A percentile compares a stretch with the other conserved stretches of the same genome.
Conservation (phyloP, 352 stramenopile species). For the Globisporangium yorkense region DNA sequence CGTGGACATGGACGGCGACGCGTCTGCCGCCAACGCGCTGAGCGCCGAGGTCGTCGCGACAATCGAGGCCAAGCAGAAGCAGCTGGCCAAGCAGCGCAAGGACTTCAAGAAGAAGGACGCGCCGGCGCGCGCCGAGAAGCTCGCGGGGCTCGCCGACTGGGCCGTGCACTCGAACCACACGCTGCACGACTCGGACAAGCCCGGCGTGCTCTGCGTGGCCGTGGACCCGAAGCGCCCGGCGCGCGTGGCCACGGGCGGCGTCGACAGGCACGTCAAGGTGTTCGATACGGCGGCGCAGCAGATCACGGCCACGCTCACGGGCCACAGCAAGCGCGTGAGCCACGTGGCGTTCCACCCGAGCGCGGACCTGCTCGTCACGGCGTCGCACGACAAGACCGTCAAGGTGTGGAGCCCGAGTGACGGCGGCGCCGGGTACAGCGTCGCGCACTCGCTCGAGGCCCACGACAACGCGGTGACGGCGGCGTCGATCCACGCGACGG, state of each 20-base stretch:
- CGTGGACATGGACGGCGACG: constrained; percentile 34
- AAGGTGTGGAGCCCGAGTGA: constrained; percentile 82
- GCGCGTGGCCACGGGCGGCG: constrained; percentile 60
- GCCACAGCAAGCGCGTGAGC: constrained; percentile 78
- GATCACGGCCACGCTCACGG: constrained; percentile 61
- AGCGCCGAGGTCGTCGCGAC: constrained; percentile 35
- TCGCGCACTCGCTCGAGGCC: constrained; percentile 49
- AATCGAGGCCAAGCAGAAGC: constrained; percentile 67
- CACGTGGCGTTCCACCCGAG: constrained; percentile 71
- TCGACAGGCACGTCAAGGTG: constrained; percentile 81
- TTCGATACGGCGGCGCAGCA: constrained; percentile 72
- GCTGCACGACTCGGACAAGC: constrained; percentile 68
- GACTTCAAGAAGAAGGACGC: constrained; percentile 71
- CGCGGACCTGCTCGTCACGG: constrained; percentile 81
- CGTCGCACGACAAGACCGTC: constrained; percentile 88
- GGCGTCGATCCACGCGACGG: constrained; percentile 77
- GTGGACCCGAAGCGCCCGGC: constrained; percentile 45
- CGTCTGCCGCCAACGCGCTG: constrained; percentile 13
- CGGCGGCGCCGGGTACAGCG: constrained; percentile 42
- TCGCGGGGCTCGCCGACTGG: constrained; percentile 28
- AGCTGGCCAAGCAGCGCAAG: constrained; percentile 63
- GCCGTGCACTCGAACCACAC: constrained; percentile 47
- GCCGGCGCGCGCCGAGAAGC: constrained; percentile 32
- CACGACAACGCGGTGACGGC: constrained; percentile 60
- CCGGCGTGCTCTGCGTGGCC: constrained; percentile 52